Base-by-base conservation (phyloP, 1,139 yeast species). In the Taphrina flavorubra region DNA sequence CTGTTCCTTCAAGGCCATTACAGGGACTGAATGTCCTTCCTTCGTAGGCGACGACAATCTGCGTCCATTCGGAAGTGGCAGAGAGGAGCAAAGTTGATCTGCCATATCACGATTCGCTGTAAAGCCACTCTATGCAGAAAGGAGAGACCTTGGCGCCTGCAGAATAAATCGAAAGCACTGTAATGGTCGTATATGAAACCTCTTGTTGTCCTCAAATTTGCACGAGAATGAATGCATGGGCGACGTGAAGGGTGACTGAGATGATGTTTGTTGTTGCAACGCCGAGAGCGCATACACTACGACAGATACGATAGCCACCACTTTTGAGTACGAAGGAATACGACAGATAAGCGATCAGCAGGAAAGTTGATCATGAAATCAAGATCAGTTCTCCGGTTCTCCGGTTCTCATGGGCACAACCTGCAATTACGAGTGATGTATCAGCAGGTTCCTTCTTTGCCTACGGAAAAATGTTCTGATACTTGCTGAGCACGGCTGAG, bases 231-330 rank as follows among this genome's bases (percentile, higher is more conserved):
- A 11, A 4, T 25, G 36, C 10, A 11, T 31, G 36, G 20, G 53
- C 10, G 53, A 49, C 6, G 53, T 11, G 36, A 11, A 1, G 11
- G 11, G 42, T 11, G 42, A 14, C 14, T 39, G 42, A 25, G 36
- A 20, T 20, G 53, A 49, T 49, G 53, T 49, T 49, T 49, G 58
- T 53, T 53, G 58, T 53, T 53, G 58, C 58, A 53, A 49, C 53
- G 53, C 36, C 31, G 31, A 10, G 11, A 36, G 53, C 36, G 18
- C 13, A n/a, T 18, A 39, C 42, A 39, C 14, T 10, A 39, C 36
- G 36, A 49, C 36, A n/a, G n/a, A 49, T 49, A n/a, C 36, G 53
- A 18, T 31, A 6, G 34, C 36, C 14, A 25, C 31, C 31, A 25
- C 2, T 25, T 25, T 2, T 1, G 4, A 25, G 31, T 25, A 25